Conservation (phyloP, 176 grass and related monocot species). For the Carex parvula region DNA sequence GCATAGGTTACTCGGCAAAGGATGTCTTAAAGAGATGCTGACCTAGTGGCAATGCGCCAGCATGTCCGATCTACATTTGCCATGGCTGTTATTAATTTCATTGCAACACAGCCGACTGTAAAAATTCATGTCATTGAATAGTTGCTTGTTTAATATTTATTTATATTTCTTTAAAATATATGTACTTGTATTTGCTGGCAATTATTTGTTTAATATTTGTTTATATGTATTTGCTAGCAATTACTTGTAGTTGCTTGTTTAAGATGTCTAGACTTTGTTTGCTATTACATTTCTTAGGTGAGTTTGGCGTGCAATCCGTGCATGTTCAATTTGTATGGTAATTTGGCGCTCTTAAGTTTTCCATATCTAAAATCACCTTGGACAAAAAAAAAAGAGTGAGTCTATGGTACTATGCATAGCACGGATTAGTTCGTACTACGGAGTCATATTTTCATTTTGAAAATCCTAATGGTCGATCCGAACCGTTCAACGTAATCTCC, state of each 20-base stretch:
- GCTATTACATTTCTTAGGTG: background rate
- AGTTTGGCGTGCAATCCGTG: background rate
- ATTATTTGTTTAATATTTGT: background rate
- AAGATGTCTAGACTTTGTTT: background rate
- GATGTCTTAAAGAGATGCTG: constrained; percentile 67
- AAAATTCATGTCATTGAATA: constrained; percentile 31
- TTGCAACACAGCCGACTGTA: constrained; percentile 24
- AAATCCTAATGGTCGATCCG: too few species aligned
- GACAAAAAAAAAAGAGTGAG: background rate
- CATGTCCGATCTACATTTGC: constrained; percentile 58
- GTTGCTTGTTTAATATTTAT: background rate
- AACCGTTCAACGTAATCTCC: too few species aligned
- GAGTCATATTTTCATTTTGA: too few species aligned
- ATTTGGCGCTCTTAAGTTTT: background rate
- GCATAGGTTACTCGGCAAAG: constrained; percentile 50
- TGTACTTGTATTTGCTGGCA: too few species aligned
- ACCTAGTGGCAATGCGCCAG: constrained; percentile 51
- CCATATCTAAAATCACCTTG: background rate
- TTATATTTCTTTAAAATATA: too few species aligned
- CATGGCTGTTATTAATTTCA: constrained; percentile 36
- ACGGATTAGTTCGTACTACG: too few species aligned
- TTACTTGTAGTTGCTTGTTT: background rate
- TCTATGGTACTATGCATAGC: too few species aligned
- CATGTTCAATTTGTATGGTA: background rate
- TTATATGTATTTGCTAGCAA: background rate